Evolutionary conservation across 1,284 basidiomycete species (phyloP).

Genomic region (Irpex sp.): DNA sequence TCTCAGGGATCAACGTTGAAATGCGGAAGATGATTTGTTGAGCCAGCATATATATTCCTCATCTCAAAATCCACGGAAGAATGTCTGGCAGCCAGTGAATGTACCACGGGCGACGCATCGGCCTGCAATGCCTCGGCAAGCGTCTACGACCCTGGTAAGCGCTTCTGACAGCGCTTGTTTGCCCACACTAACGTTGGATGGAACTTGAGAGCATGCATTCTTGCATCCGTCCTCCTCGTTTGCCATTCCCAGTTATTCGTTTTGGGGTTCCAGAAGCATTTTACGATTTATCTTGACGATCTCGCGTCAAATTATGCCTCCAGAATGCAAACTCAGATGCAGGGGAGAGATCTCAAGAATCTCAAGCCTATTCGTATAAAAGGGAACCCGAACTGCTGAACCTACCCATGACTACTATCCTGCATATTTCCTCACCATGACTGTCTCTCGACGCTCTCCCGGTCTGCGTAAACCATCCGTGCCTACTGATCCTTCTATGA

Average conservation of each 20-base stretch:
- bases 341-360: background rate
- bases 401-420: background rate
- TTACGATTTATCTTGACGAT: background rate
- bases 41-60: too few species aligned
- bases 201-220: background rate
- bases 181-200: too few species aligned
- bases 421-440: slow-evolving; percentile 11
- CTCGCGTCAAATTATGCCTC: background rate
- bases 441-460: slow-evolving; percentile 13
- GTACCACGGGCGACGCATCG: too few species aligned
- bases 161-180: too few species aligned
- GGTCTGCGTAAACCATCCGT: slow-evolving; percentile 19
- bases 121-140: too few species aligned
- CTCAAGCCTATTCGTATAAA: slow-evolving; percentile 6
- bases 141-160: too few species aligned
- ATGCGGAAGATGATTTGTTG: too few species aligned
- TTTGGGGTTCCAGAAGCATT: background rate
- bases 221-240: background rate
- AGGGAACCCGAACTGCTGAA: background rate
- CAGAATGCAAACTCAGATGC: background rate
- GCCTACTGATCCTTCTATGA: background rate
- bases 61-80: too few species aligned
- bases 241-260: background rate
- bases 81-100: too few species aligned
- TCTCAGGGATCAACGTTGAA: too few species aligned